Conservation (phyloP, 2,329 filamentous ascomycete genomes). For the Xylaria sp. region DNA sequence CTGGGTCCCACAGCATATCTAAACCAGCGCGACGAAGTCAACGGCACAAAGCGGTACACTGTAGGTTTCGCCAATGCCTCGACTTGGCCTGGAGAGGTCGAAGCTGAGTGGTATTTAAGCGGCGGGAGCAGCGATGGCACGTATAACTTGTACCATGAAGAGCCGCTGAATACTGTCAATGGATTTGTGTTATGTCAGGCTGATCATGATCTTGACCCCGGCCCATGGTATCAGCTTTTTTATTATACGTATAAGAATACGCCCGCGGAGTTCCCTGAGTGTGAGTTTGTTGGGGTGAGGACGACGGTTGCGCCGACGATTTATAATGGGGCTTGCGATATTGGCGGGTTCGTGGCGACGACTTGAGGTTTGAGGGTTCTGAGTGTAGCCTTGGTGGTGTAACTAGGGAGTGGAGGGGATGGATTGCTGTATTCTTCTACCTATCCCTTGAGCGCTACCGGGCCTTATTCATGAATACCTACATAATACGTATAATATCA, state of each 20-base stretch:
- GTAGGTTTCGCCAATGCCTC: conserved; percentile 32
- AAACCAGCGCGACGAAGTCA: conserved; percentile 28
- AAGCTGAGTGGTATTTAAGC: conserved; percentile 25
- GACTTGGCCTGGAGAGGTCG: conserved; percentile 28
- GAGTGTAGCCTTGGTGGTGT: not conserved
- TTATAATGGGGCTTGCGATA: conserved; percentile 31
- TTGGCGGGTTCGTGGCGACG: conserved; percentile 25
- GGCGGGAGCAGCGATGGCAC: conserved; percentile 22
- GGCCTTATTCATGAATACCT: too few relatives aligned
- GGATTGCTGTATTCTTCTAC: not conserved
- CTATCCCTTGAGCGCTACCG: too few relatives aligned
- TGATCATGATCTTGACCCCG: conserved; percentile 24
- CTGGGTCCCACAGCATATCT: conserved; percentile 31
- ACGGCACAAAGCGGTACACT: conserved; percentile 26
- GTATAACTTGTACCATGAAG: conserved; percentile 26
- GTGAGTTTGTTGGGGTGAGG: conserved; percentile 31
- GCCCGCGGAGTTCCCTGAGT: conserved; percentile 22
- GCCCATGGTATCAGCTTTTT: conserved; percentile 33
- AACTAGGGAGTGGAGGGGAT: not conserved
- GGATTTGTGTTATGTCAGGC: conserved; percentile 31
- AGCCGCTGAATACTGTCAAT: conserved; percentile 14
- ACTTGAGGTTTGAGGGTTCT: not conserved
- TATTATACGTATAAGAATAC: conserved; percentile 20
- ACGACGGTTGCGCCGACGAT: conserved; percentile 33
- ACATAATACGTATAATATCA: too few relatives aligned